A percentile compares a stretch with the other conserved stretches of the same genome.
phyloP scores from a whole-genome alignment of 257 asterid genomes.

The Solanum phureja region DNA sequence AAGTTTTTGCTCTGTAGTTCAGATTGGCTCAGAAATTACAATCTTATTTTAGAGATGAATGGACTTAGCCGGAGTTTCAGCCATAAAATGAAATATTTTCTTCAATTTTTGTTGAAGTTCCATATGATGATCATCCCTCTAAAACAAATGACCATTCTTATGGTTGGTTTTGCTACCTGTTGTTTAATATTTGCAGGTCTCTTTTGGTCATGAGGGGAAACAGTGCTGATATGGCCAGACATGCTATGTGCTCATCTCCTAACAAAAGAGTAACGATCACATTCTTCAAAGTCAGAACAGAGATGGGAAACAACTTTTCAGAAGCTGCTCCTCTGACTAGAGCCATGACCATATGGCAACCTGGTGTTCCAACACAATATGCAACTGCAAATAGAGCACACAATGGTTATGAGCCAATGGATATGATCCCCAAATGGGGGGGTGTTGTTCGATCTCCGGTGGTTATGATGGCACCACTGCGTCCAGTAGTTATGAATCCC shows the following conservation, averaged over 20 bases:
- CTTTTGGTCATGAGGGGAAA: constrained; percentile 89
- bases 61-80: neutral
- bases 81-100: neutral
- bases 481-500: constrained; percentile 43
- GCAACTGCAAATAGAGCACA: constrained; percentile 20
- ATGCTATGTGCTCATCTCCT: constrained; percentile 81
- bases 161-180: neutral
- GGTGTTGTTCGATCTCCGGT: constrained; percentile 57
- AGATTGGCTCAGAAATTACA: neutral
- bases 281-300: constrained; percentile 62
- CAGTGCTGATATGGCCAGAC: constrained; percentile 86
- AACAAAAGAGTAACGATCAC: constrained; percentile 81
- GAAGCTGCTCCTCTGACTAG: constrained; percentile 20
- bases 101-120: neutral
- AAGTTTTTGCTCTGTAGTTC: neutral
- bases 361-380: constrained; percentile 39
- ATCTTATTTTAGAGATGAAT: neutral
- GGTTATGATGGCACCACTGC: constrained; percentile 61
- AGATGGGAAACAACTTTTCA: constrained; percentile 21
- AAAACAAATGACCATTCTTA: neutral
- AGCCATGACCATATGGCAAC: constrained; percentile 79
- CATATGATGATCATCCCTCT: neutral
- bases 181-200: constrained; percentile 43
- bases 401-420: constrained; percentile 27
- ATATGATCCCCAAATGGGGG: constrained; percentile 76